A percentile compares a stretch with the other conserved stretches of the same genome.
These are phyloP conservation scores for Plasmodium billcollinsi DNA, from an alignment of 169 alveolate genomes.

Conservation along the genomic window DNA sequence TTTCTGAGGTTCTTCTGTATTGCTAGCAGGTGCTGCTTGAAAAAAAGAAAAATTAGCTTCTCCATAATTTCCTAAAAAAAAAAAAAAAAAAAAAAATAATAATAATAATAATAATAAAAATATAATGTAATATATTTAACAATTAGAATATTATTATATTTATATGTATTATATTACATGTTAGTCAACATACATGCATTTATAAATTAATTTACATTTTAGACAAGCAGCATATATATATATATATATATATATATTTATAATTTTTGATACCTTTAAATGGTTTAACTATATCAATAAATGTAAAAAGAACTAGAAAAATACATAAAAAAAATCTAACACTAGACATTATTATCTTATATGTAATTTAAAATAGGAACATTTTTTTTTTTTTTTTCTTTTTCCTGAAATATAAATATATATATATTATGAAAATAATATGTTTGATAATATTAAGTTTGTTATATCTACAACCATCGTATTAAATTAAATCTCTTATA, in stretches of 20 bases:
- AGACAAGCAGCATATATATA: neutral
- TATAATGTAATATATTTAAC: neutral
- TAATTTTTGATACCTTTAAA: conserved; percentile 32
- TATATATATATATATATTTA: neutral
- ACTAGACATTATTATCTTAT: conserved; percentile 39
- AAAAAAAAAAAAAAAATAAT: conserved; percentile 5
- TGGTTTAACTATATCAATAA: conserved; percentile 24
- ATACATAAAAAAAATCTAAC: conserved; percentile 33
- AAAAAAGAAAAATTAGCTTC: conserved; percentile 14
- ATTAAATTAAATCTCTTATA: neutral
- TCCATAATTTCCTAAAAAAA: conserved; percentile 8
- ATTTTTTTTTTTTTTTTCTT: conserved; percentile 23
- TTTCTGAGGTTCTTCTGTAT: neutral
- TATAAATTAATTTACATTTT: too few species aligned
- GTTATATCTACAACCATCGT: neutral
- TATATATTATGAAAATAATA: neutral
- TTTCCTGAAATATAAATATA: neutral
- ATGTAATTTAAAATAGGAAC: conserved; percentile 38
- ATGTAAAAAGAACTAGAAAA: conserved; percentile 50
- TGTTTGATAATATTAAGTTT: neutral
- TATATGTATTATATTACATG: neutral
- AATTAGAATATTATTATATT: neutral
- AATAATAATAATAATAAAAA: too few species aligned
- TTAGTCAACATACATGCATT: too few species aligned
- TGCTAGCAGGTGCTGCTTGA: neutral